These are phyloP conservation scores for Eucalyptus pauciflora DNA, from an alignment of 345 rosid species.

Conservation along the genomic window DNA sequence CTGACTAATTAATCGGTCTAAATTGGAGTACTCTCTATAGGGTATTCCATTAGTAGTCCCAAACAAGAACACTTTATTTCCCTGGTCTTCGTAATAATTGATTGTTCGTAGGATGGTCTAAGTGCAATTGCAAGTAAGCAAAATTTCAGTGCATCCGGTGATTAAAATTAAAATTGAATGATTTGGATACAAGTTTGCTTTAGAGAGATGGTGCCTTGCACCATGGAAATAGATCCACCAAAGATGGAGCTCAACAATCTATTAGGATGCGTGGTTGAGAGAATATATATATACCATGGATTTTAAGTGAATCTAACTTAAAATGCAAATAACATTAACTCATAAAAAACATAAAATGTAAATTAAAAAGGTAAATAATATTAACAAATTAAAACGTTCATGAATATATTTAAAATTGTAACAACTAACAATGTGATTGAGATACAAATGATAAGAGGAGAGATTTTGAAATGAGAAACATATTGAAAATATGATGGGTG, in stretches of 20 bases:
- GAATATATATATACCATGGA: too few relatives aligned
- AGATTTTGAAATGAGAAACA: too few relatives aligned
- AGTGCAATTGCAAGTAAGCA: neutral
- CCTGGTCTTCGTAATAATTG: neutral
- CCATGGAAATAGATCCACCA: neutral
- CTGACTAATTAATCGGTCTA: neutral
- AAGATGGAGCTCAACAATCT: neutral
- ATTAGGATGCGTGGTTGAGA: neutral
- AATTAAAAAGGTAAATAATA: too few relatives aligned
- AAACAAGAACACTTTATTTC: neutral
- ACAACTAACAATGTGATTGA: too few relatives aligned
- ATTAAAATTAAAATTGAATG: neutral
- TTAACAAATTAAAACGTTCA: too few relatives aligned
- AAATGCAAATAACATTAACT: too few relatives aligned
- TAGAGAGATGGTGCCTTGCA: neutral
- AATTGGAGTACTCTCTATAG: neutral
- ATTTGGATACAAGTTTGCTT: neutral
- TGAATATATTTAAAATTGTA: too few relatives aligned
- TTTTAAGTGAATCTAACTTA: neutral
- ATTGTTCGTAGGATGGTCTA: neutral
- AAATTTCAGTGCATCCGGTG: neutral
- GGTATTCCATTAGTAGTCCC: neutral
- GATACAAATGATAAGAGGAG: too few relatives aligned
- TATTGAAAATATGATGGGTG: rapidly evolving
- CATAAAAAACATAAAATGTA: too few relatives aligned